phyloP scores from a whole-genome alignment of 176 grass and related monocot genomes.

The Thinopyrum elongatum region DNA sequence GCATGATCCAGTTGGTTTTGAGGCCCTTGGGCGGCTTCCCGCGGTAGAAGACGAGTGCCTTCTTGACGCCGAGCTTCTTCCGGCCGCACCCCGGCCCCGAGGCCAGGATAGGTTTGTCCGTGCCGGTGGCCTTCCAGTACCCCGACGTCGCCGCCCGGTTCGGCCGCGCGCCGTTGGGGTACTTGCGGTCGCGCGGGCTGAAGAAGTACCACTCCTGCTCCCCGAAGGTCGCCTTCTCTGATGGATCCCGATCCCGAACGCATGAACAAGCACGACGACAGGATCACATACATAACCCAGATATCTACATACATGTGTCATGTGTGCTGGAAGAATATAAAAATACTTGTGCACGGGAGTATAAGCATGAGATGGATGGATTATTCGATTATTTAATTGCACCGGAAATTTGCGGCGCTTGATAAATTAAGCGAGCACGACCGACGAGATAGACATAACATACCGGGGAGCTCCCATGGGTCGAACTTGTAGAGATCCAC shows the following conservation, averaged over 20 bases:
- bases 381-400: background rate
- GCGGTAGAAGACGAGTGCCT: conserved; percentile 91
- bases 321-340: background rate
- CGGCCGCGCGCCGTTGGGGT: conserved; percentile 83
- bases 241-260: background rate
- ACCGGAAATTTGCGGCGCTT: background rate
- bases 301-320: background rate
- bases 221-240: conserved; percentile 85
- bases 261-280: background rate
- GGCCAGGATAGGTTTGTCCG: conserved; percentile 78
- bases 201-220: conserved; percentile 99
- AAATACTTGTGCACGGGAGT: background rate
- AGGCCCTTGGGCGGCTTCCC: conserved; percentile 82
- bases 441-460: background rate
- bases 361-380: too few relatives aligned
- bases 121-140: conserved; percentile 98
- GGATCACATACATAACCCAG: background rate
- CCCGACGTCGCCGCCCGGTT: conserved; percentile 88
- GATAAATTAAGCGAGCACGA: background rate
- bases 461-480: conserved; percentile 94
- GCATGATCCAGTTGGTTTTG: conserved; percentile 98
- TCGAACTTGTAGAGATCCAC: conserved; percentile 96
- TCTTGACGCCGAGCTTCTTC: conserved; percentile 89
- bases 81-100: conserved; percentile 21
- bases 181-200: conserved; percentile 93